These are phyloP conservation scores for Paecilomyces fulvus DNA, from an alignment of 2,329 filamentous ascomycete genomes.

Conservation along the genomic window DNA sequence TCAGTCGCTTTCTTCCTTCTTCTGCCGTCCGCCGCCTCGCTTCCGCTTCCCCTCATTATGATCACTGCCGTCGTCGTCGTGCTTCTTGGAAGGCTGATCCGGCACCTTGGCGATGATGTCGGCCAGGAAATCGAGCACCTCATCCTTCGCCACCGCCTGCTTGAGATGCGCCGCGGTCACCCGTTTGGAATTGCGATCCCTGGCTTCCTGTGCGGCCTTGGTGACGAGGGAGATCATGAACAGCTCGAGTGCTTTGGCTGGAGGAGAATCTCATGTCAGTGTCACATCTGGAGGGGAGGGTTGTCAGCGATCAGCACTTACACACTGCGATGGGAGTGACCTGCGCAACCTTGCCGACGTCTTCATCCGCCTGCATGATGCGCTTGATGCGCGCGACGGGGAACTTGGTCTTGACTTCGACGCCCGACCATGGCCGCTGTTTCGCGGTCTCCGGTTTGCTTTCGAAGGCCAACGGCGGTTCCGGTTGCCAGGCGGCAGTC, in stretches of 20 bases:
- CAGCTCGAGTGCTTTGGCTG: constrained; percentile 85
- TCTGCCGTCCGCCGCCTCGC: constrained; percentile 28
- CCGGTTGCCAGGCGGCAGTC: constrained; percentile 12
- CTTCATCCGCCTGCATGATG: constrained; percentile 98
- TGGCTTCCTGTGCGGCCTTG: constrained; percentile 77
- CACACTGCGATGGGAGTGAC: constrained; percentile 91
- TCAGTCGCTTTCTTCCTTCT: constrained; percentile 30
- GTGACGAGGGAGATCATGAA: constrained; percentile 95
- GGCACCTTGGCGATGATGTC: constrained; percentile 85
- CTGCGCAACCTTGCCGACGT: constrained; percentile 96
- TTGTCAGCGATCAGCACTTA: constrained; percentile 32
- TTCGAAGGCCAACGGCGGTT: constrained; percentile 9
- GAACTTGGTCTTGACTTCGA: constrained; percentile 89
- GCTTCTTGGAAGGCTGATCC: constrained; percentile 46
- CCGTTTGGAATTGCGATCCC: constrained; percentile 74
- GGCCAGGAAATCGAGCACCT: constrained; percentile 86
- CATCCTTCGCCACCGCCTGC: constrained; percentile 75
- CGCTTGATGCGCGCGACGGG: constrained; percentile 96
- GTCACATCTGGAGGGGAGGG: constrained; percentile 1
- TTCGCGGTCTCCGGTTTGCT: constrained; percentile 8
- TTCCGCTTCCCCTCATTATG: constrained; percentile 41
- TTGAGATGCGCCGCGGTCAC: constrained; percentile 89
- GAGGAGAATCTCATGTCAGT: constrained; percentile 9
- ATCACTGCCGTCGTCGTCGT: constrained; percentile 32
- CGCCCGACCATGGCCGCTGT: constrained; percentile 38